Evolutionary conservation across 2,329 filamentous ascomycete species (phyloP).

Genomic region (Calonectria pauciramosa): DNA sequence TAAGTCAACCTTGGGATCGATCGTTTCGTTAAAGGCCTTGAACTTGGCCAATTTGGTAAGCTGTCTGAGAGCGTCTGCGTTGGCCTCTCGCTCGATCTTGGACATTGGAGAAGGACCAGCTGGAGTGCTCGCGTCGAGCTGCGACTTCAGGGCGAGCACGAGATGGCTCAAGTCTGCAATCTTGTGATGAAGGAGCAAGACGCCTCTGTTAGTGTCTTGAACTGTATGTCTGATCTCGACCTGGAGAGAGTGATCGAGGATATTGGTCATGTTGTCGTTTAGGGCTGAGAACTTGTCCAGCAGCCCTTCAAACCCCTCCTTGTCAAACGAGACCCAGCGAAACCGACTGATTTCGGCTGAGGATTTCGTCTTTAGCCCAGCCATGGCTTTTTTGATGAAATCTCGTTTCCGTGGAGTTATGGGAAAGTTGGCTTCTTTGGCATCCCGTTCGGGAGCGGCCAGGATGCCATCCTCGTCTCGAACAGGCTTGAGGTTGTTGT

Average conservation of each 20-base stretch:
- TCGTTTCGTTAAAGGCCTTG: constrained; percentile 64
- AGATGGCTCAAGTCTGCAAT: constrained; percentile 61
- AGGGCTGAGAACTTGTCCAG: constrained; percentile 59
- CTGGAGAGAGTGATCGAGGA: constrained; percentile 61
- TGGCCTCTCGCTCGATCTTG: constrained; percentile 52
- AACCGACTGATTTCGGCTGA: constrained; percentile 52
- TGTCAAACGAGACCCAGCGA: constrained; percentile 62
- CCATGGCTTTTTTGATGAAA: constrained; percentile 62
- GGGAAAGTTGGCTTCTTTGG: constrained; percentile 60
- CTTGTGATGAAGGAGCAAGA: constrained; percentile 62
- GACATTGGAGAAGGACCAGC: constrained; percentile 49
- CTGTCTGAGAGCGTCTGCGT: constrained; percentile 56
- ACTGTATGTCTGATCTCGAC: constrained; percentile 62
- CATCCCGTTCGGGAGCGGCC: constrained; percentile 58
- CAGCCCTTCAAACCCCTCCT: constrained; percentile 59
- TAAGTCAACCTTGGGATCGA: constrained; percentile 52
- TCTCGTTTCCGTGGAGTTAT: constrained; percentile 55
- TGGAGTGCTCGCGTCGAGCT: constrained; percentile 51
- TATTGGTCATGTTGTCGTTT: constrained; percentile 63
- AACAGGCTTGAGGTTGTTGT: constrained; percentile 53
- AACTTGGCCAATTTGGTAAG: constrained; percentile 62
- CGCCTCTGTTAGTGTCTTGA: constrained; percentile 62
- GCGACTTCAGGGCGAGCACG: constrained; percentile 60
- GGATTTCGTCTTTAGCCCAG: constrained; percentile 53
- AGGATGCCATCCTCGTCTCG: constrained; percentile 53